Conservation (phyloP, 257 asterid genomes). For the Penstemon eatonii region DNA sequence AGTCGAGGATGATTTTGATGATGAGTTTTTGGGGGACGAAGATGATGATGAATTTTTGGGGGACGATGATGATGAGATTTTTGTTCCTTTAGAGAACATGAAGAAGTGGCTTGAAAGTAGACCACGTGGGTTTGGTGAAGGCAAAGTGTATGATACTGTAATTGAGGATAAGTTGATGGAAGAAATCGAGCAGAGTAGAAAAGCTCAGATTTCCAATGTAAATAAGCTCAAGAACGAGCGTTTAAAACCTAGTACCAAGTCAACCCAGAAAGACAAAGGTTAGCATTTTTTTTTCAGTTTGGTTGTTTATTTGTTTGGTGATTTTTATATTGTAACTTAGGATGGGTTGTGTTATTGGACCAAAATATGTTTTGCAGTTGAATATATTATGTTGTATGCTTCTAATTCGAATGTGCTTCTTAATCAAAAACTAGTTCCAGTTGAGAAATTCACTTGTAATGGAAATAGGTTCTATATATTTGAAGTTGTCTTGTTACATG, state of each 20-base stretch:
- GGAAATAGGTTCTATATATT: constrained; percentile 4
- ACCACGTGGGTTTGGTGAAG: constrained; percentile 96
- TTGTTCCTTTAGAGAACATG: constrained; percentile 65
- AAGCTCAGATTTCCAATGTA: constrained; percentile 76
- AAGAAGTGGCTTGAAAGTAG: constrained; percentile 62
- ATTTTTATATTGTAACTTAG: constrained; percentile 1
- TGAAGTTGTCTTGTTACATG: constrained; percentile 1
- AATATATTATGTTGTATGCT: background rate
- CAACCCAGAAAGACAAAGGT: constrained; percentile 55
- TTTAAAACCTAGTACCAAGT: constrained; percentile 30
- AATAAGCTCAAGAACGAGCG: constrained; percentile 68
- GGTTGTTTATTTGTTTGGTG: background rate
- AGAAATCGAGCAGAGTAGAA: constrained; percentile 79
- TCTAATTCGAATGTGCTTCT: background rate
- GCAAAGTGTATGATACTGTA: constrained; percentile 77
- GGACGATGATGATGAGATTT: constrained; percentile 49
- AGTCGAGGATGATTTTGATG: constrained; percentile 43
- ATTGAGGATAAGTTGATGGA: constrained; percentile 86
- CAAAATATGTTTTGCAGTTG: constrained; percentile 15
- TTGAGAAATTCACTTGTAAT: constrained; percentile 8
- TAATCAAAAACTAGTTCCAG: background rate
- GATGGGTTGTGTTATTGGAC: background rate
- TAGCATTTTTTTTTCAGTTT: constrained; percentile 13
- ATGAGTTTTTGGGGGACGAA: constrained; percentile 40
- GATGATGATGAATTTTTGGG: constrained; percentile 33